phyloP scores from a whole-genome alignment of 2,329 filamentous ascomycete species.

The Diaporthe nobilis region DNA sequence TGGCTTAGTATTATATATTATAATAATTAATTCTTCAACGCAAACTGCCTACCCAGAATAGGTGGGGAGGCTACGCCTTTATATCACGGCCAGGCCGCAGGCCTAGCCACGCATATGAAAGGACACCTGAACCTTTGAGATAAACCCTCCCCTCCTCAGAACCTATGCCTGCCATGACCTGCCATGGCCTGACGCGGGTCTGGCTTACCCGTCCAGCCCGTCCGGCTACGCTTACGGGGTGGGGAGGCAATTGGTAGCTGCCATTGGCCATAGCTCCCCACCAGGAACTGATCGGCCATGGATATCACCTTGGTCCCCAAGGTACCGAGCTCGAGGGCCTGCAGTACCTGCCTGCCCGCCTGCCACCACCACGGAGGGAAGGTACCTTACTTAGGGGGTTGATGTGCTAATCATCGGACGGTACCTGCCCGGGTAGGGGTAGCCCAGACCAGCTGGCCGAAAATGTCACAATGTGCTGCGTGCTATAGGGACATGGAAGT shows the following conservation, averaged over 20 bases:
- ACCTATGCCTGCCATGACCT: not conserved
- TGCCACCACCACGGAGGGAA: not conserved
- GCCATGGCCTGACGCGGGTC: slow-evolving; percentile 33
- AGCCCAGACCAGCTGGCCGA: not conserved
- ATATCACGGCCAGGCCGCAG: too few relatives aligned
- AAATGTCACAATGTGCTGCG: not conserved
- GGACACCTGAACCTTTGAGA: too few relatives aligned
- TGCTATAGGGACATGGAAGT: not conserved
- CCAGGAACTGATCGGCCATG: slow-evolving; percentile 8
- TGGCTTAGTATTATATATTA: too few relatives aligned
- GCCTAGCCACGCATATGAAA: too few relatives aligned
- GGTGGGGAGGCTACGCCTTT: too few relatives aligned
- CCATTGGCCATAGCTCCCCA: slow-evolving; percentile 33
- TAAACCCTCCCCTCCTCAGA: not conserved
- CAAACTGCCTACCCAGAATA: too few relatives aligned
- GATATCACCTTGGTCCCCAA: not conserved
- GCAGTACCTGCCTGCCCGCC: not conserved
- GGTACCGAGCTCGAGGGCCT: not conserved
- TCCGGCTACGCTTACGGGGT: not conserved
- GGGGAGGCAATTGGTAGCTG: slow-evolving; percentile 1
- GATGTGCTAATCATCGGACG: slow-evolving; percentile 4
- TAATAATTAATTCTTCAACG: too few relatives aligned
- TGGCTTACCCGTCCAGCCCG: slow-evolving; percentile 24
- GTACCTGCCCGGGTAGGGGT: not conserved
- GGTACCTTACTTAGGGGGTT: not conserved